Percentiles rank a stretch among this genome's conserved stretches.
Conservation (phyloP, 2,329 filamentous ascomycete genomes). For the Talaromyces albobiverticillius region DNA sequence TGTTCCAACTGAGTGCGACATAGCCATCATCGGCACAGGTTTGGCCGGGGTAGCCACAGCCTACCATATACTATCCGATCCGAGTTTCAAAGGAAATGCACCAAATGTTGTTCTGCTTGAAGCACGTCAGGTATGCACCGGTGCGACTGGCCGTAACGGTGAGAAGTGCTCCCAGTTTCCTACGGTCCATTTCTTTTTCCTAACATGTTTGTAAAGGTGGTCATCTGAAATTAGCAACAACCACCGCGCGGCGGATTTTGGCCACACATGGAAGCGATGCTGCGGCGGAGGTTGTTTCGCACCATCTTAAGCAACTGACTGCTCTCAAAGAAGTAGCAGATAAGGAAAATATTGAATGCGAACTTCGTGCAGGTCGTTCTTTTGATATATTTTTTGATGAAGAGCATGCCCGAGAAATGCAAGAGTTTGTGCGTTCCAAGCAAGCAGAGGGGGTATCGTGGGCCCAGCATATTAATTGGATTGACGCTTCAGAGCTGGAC, state of each 20-base stretch:
- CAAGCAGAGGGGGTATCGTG: slow-evolving; percentile 17
- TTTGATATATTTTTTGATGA: slow-evolving; percentile 39
- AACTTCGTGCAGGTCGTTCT: slow-evolving; percentile 37
- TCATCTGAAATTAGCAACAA: slow-evolving; percentile 34
- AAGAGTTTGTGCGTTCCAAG: slow-evolving; percentile 25
- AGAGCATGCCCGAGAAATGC: slow-evolving; percentile 28
- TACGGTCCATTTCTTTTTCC: too few relatives aligned
- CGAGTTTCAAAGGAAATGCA: background rate
- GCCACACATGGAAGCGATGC: slow-evolving; percentile 32
- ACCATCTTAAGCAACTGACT: slow-evolving; percentile 39
- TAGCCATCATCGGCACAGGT: background rate
- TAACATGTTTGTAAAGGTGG: slow-evolving; percentile 37
- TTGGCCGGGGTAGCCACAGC: background rate
- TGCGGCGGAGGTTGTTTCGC: slow-evolving; percentile 36
- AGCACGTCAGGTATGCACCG: background rate
- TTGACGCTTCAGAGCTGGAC: background rate
- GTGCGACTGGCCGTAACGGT: slow-evolving; percentile 1
- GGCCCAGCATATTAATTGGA: background rate
- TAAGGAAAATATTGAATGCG: slow-evolving; percentile 42
- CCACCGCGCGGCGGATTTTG: slow-evolving; percentile 16
- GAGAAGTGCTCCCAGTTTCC: too few relatives aligned
- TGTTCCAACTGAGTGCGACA: background rate
- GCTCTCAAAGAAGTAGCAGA: slow-evolving; percentile 38
- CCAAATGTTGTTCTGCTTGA: background rate
- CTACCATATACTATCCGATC: background rate